phyloP scores from a whole-genome alignment of 1,284 basidiomycete species.

The Papiliotrema fonsecae region DNA sequence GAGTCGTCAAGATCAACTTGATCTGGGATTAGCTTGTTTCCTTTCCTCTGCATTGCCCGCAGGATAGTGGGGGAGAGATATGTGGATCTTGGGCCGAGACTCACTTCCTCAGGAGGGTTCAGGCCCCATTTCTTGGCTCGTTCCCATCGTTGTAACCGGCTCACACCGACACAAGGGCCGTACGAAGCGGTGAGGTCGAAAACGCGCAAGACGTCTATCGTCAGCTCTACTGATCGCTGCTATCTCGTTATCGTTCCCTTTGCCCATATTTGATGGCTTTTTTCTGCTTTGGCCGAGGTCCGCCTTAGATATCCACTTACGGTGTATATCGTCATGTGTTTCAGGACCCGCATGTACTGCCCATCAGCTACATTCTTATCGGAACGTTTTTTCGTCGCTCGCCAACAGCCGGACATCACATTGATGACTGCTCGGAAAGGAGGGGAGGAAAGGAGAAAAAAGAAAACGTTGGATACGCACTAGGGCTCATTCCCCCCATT shows the following conservation, averaged over 20 bases:
- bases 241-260: too few relatives aligned
- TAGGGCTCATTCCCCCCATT: constrained; percentile 57
- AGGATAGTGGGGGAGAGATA: not conserved
- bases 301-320: constrained; percentile 22
- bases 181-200: constrained; percentile 80
- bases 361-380: not conserved
- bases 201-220: constrained; percentile 64
- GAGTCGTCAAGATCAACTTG: constrained; percentile 63
- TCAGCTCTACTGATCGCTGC: too few relatives aligned
- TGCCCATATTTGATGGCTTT: too few relatives aligned
- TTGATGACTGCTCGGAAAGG: too few relatives aligned
- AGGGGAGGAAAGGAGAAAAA: not conserved
- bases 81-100: constrained; percentile 30
- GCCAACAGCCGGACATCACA: too few relatives aligned
- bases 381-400: not conserved
- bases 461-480: constrained; percentile 51
- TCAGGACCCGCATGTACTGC: constrained; percentile 40
- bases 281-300: too few relatives aligned
- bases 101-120: constrained; percentile 74
- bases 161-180: constrained; percentile 79
- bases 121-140: constrained; percentile 74
- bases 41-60: not conserved
- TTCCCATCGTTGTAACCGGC: constrained; percentile 81
- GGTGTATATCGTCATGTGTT: constrained; percentile 40
- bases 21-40: constrained; percentile 53